Evolutionary conservation across 2,329 filamentous ascomycete genomes (phyloP), one percentile per base, ranked within the genome.

Genomic region (Salinomyces thailandicus): DNA sequence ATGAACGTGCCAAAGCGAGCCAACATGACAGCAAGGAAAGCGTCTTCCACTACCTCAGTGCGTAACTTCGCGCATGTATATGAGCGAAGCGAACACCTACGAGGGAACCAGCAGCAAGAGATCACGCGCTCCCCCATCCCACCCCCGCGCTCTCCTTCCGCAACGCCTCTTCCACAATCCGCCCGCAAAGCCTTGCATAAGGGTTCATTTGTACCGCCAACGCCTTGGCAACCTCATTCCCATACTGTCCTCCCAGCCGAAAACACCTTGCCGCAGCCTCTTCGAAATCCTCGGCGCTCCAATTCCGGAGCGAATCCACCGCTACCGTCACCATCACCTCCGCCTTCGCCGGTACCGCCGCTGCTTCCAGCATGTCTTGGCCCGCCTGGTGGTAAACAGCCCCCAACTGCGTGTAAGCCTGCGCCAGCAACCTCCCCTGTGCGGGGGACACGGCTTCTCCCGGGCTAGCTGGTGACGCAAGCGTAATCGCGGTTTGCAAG

Each of bases 331-430:
- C 32, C 12, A 13, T 8, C 15, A 33, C 31, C 31, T 19, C 31
- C 9, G 18, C 31, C 3, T 9, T 8, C 15, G 7, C 19, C 6
- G 31, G 9, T 7, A 18, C 19, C 4, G 38, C 44, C 15, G 7
- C 19, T 8, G 31, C 6, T 7, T 6, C 19, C 4, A 37, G 42
- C 5, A 52, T 29, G 31, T 52, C 50, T 36, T 49, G 47, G 2
- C 41, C 44, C 26, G 49, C 48, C 18, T 43, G 42, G 27, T 48
- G 42, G 35, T 48, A 50, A 31, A 55, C 24, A 12, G 62, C 61
- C 1, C 58, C 60, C 0, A 62, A 57, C 55, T 87, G 82, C 0
- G 81, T 85, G 49, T 83, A 74, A 4, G 80, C 77, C 46, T 78
- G 74, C 2, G 78, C 75, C 6, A 89, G 61, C 0, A 81, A 78